Base-by-base conservation (phyloP, 1,284 basidiomycete genomes). In the Hemileia vastatrix region DNA sequence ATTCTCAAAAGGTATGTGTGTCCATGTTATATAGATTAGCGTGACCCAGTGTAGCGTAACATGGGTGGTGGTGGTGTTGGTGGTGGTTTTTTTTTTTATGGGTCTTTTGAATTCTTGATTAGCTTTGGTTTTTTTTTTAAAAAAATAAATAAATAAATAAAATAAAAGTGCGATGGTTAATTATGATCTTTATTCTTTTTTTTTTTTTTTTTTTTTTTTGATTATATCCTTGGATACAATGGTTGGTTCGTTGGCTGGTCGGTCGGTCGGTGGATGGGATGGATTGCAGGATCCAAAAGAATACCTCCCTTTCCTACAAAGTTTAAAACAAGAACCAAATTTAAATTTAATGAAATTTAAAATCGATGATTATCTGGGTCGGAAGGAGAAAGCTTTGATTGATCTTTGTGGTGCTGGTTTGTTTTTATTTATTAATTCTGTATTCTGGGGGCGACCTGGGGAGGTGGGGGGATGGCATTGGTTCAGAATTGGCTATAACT, bases 231-330 rank as follows among this genome's bases (percentile, higher is more conserved):
- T n/a, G n/a, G n/a, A n/a, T n/a, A n/a, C n/a, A n/a, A n/a, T n/a
- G n/a, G n/a, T n/a, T n/a, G n/a, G n/a, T n/a, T n/a, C n/a, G n/a
- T n/a, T n/a, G n/a, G n/a, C n/a, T n/a, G n/a, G n/a, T n/a, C n/a
- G n/a, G n/a, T n/a, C n/a, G n/a, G n/a, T n/a, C n/a, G n/a, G n/a
- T n/a, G n/a, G n/a, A n/a, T n/a, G n/a, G n/a, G n/a, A 13, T 27
- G 27, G 15, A 4, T 53, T 62, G 32, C 72, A 95, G 88, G 94
- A 99, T 77, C 95, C 95, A 5, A 83, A 93, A 70, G 95, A 99
- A 76, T 99, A 98, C 73, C 83, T 99, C 0, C 93, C 95, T 0
- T 97, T 98, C 83, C 80, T 99, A 56, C 84, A 91, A 13, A 89
- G 93, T 68, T 81, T 99, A 9, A 84, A 89, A 6, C 81, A 86